A percentile compares a stretch with the other conserved stretches of the same genome.
Conservation (phyloP, 257 asterid genomes). For the Solanum etuberosum region DNA sequence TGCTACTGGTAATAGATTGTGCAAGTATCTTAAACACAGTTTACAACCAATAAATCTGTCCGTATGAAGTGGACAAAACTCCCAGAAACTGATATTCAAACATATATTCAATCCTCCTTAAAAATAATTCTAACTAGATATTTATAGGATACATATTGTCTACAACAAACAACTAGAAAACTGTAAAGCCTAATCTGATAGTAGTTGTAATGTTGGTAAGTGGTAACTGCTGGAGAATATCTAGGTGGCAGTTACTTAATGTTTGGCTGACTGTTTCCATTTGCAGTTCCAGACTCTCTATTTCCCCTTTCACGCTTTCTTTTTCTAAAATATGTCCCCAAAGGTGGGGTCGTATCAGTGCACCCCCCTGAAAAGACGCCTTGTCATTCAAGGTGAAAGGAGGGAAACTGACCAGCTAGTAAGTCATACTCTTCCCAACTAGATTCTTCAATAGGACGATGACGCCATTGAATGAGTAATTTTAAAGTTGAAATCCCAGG, state of each 20-base stretch:
- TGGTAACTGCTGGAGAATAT: not conserved
- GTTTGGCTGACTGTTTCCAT: not conserved
- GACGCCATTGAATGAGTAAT: not conserved
- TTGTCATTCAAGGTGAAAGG: not conserved
- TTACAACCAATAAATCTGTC: not conserved
- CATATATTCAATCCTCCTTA: not conserved
- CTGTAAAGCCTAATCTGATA: not conserved
- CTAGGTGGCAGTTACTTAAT: not conserved
- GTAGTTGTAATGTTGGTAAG: not conserved
- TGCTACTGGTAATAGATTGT: not conserved
- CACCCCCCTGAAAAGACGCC: not conserved
- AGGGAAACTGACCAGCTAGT: not conserved
- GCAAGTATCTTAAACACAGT: not conserved
- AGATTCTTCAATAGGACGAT: not conserved
- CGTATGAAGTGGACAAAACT: not conserved
- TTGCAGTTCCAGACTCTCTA: not conserved
- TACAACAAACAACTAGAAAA: not conserved
- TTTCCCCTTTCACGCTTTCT: not conserved
- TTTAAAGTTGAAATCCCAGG: not conserved
- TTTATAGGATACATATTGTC: not conserved
- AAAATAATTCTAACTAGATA: too few species aligned
- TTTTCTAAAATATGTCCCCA: not conserved
- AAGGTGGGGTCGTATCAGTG: not conserved
- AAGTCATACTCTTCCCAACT: not conserved
- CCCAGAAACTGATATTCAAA: not conserved